A percentile compares a stretch with the other conserved stretches of the same genome.
These are phyloP conservation scores for Penicillium janthinellum DNA, from an alignment of 2,329 filamentous ascomycete genomes.

Conservation along the genomic window DNA sequence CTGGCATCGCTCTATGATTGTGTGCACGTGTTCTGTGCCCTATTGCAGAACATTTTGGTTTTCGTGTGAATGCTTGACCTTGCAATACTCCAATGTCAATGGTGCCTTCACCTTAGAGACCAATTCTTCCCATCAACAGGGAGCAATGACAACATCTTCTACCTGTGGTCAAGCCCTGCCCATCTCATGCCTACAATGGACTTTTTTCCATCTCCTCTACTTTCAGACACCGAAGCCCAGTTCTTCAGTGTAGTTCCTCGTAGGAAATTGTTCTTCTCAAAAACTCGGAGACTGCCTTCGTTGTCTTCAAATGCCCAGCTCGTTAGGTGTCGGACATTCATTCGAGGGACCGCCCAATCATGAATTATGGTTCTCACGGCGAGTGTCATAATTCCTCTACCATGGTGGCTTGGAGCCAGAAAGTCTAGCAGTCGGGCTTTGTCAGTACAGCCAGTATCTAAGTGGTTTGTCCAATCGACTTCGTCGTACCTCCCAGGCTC, in stretches of 20 bases:
- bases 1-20: too few relatives aligned
- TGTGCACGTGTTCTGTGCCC: too few relatives aligned
- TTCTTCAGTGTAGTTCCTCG: conserved; percentile 21
- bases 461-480: not conserved
- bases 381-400: conserved; percentile 33
- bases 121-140: not conserved
- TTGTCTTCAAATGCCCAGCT: conserved; percentile 29
- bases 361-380: conserved; percentile 25
- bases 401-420: conserved; percentile 29
- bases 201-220: conserved; percentile 22
- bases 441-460: not conserved
- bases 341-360: conserved; percentile 32
- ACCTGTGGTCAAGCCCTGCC: not conserved
- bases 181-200: conserved; percentile 23
- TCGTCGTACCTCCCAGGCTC: conserved; percentile 26
- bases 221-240: conserved; percentile 15
- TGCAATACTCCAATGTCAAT: not conserved
- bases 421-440: conserved; percentile 16
- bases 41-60: too few relatives aligned
- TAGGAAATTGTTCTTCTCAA: conserved; percentile 34
- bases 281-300: conserved; percentile 27
- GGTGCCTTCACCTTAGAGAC: not conserved
- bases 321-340: conserved; percentile 29
- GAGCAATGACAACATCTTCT: not conserved
- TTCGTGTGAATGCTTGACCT: not conserved